Evolutionary conservation across 331 rosid species (phyloP).

Genomic region (Rosa hybrid): DNA sequence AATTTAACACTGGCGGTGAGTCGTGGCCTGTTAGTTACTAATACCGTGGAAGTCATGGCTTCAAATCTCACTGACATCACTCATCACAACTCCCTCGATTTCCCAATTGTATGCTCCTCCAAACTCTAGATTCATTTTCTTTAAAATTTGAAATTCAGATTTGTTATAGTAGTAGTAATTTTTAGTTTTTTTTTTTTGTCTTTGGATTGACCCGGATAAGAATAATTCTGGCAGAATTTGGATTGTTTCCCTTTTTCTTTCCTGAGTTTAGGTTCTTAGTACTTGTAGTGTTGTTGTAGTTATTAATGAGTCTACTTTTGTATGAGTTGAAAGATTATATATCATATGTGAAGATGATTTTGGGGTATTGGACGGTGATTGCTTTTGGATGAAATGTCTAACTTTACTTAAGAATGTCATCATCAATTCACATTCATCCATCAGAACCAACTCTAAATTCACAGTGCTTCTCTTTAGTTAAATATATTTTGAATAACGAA

Average conservation of each 20-base stretch:
- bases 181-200: no score
- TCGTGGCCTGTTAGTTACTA: no score
- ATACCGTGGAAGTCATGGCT: no score
- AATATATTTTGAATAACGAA: neutral
- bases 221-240: neutral
- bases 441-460: neutral
- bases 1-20: no score
- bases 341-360: neutral
- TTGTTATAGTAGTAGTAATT: no score
- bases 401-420: neutral
- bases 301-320: neutral
- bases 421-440: neutral
- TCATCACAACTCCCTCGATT: no score
- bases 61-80: no score
- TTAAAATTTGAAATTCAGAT: no score
- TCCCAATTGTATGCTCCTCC: no score
- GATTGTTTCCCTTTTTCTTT: neutral
- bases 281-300: constrained; percentile 4
- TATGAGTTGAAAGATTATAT: neutral
- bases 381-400: neutral
- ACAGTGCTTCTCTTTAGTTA: neutral
- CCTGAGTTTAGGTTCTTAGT: neutral
- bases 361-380: neutral
- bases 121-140: no score
- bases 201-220: constrained; percentile 18